A percentile compares a stretch with the other conserved stretches of the same genome.
Conservation (phyloP, 768 basidiomycete genomes). For the Rossbeevera mucosa region DNA sequence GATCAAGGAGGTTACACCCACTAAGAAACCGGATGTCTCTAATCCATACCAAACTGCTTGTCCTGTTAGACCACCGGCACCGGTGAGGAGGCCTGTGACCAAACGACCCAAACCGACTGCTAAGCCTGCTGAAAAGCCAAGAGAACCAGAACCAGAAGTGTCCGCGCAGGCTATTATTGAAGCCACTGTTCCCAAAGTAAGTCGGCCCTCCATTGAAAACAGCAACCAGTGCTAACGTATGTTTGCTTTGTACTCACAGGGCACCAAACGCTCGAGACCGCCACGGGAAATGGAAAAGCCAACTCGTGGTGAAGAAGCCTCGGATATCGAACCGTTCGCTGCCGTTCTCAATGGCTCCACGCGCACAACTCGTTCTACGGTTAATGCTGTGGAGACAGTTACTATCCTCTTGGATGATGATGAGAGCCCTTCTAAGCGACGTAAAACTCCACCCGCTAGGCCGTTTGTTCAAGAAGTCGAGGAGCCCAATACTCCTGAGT, state of each 20-base stretch:
- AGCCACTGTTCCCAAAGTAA: conserved; percentile 69
- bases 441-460: conserved; percentile 35
- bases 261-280: conserved; percentile 73
- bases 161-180: conserved; percentile 71
- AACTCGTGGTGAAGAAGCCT: conserved; percentile 3
- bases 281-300: conserved; percentile 50
- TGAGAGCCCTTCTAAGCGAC: conserved; percentile 42
- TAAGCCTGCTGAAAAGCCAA: conserved; percentile 33
- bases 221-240: conserved; percentile 6
- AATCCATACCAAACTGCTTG: conserved; percentile 78
- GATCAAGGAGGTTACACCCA: conserved; percentile 65
- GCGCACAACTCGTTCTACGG: neutral
- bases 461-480: conserved; percentile 27
- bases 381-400: conserved; percentile 32
- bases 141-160: conserved; percentile 27
- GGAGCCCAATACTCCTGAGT: conserved; percentile 26
- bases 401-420: conserved; percentile 37
- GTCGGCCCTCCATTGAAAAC: conserved; percentile 15
- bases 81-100: conserved; percentile 36
- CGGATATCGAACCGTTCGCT: conserved; percentile 9
- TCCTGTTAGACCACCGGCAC: conserved; percentile 51
- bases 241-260: conserved; percentile 37
- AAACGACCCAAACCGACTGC: conserved; percentile 36
- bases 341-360: conserved; percentile 15
- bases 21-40: conserved; percentile 59